Evolutionary conservation across 176 grass and related monocot species (phyloP), one percentile per base, ranked within the genome.

Genomic region (Eremochloa ophiuroides): DNA sequence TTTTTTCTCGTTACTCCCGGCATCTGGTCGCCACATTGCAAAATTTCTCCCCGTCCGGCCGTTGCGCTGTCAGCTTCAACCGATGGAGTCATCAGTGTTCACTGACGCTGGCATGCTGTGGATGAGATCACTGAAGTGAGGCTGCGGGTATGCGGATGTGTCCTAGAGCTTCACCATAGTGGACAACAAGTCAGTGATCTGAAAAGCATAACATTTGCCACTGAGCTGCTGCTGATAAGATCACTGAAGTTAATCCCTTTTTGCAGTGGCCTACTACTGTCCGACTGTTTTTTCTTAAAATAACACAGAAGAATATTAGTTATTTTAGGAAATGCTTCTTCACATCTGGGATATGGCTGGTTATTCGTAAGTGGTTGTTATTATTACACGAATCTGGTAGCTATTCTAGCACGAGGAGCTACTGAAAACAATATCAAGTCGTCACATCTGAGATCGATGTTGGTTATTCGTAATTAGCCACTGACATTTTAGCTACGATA

Each of bases 21-120:
- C 10, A 41, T 77, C 74, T 20, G 74, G 11, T 60, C 34, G 73
- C 74, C 56, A 72, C 79, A 51, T 51, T 13, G 16, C 79, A 20
- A 53, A 5, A 66, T 44, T 28, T 44, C 68, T 71, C 14, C 68
- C 13, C 14, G 7, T 27, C 40, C n/a, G 22, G 13, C 13, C 34
- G 34, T 66, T 46, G 25, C 68, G 39, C 27, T 13, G 67, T 41
- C 39, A 26, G 35, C 66, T 69, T 25, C 51, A 69, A 40, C 65
- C 22, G 65, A 40, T 22, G 18, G 31, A 50, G 47, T 20, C 17
- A 17, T 50, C 17, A 20, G 6, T 38, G 37, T 7, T 38, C 37
- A n/a, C n/a, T n/a, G n/a, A n/a, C n/a, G n/a, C n/a, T n/a, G n/a
- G n/a, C n/a, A n/a, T n/a, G n/a, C n/a, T n/a, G n/a, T n/a, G n/a